phyloP scores from a whole-genome alignment of 768 basidiomycete species.

The Rhodocollybia butyracea region DNA sequence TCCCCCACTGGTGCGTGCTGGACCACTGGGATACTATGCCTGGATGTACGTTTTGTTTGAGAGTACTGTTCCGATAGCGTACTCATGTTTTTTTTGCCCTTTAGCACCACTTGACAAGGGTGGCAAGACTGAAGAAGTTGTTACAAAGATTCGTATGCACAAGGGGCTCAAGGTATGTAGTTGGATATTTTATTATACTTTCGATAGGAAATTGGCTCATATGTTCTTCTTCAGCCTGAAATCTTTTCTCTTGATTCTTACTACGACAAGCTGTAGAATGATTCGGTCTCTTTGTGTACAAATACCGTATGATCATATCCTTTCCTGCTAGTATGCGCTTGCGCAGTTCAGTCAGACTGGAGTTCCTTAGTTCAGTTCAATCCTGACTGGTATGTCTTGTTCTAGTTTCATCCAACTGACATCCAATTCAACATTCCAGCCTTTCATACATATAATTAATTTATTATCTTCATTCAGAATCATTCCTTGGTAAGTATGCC shows the following conservation, averaged over 20 bases:
- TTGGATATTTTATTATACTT: neutral
- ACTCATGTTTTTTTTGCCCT: slow-evolving; percentile 6
- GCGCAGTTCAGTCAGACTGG: no score
- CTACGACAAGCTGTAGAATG: slow-evolving; percentile 82
- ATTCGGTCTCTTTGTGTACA: slow-evolving; percentile 4
- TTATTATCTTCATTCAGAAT: no score
- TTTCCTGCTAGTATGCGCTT: no score
- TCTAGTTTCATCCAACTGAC: no score
- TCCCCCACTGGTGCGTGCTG: slow-evolving; percentile 94
- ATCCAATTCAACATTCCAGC: no score
- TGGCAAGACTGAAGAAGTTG: slow-evolving; percentile 85
- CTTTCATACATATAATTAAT: no score
- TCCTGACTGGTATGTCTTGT: no score
- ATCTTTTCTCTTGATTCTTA: slow-evolving; percentile 85
- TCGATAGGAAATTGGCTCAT: slow-evolving; percentile 6
- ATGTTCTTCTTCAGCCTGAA: slow-evolving; percentile 59
- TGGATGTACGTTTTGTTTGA: slow-evolving; percentile 54
- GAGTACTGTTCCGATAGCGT: neutral
- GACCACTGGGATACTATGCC: slow-evolving; percentile 90
- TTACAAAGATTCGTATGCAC: slow-evolving; percentile 76
- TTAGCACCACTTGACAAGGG: slow-evolving; percentile 85
- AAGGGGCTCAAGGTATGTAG: slow-evolving; percentile 87
- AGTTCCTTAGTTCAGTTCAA: no score
- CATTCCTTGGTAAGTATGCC: no score
- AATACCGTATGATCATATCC: no score